Percentiles rank a stretch among this genome's conserved stretches.
Evolutionary conservation across 805 yeast genomes (phyloP).

Genomic region (Lachancea quebecensis): DNA sequence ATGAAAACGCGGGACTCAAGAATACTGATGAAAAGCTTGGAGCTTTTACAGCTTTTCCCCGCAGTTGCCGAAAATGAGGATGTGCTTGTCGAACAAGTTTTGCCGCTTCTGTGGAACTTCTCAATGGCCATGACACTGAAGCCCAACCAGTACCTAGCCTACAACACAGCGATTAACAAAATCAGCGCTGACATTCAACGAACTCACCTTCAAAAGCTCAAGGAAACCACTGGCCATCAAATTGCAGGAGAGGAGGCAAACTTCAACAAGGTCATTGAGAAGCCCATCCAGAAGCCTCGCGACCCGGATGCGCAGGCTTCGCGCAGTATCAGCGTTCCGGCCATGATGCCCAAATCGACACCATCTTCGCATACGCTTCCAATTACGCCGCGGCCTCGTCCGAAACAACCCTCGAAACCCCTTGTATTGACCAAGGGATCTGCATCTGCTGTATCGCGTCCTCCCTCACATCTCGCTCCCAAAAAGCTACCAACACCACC

Average conservation of each 20-base stretch:
- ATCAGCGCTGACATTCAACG: conserved; percentile 40
- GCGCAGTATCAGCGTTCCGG: conserved; percentile 18
- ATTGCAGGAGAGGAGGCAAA: conserved; percentile 18
- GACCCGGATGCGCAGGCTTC: conserved; percentile 24
- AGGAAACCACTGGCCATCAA: conserved; percentile 19
- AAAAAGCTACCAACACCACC: neutral
- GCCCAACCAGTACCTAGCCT: conserved; percentile 36
- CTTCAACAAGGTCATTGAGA: conserved; percentile 22
- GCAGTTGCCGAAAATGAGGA: conserved; percentile 41
- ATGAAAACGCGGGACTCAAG: conserved; percentile 72
- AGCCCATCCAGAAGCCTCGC: conserved; percentile 12
- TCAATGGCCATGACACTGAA: conserved; percentile 42
- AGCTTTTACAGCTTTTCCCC: conserved; percentile 34
- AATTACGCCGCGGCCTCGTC: neutral
- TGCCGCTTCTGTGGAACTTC: conserved; percentile 48
- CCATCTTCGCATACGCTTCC: neutral
- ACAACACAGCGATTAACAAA: conserved; percentile 35
- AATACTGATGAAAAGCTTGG: conserved; percentile 46
- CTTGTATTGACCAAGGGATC: conserved; percentile 5
- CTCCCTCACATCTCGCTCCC: neutral
- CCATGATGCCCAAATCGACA: conserved; percentile 20
- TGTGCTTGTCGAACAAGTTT: conserved; percentile 43
- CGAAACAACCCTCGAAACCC: conserved; percentile 4
- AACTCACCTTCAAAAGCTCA: conserved; percentile 34
- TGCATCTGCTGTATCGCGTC: neutral